phyloP scores from a whole-genome alignment of 179 eudicot genomes.

The Camellia oleifera region DNA sequence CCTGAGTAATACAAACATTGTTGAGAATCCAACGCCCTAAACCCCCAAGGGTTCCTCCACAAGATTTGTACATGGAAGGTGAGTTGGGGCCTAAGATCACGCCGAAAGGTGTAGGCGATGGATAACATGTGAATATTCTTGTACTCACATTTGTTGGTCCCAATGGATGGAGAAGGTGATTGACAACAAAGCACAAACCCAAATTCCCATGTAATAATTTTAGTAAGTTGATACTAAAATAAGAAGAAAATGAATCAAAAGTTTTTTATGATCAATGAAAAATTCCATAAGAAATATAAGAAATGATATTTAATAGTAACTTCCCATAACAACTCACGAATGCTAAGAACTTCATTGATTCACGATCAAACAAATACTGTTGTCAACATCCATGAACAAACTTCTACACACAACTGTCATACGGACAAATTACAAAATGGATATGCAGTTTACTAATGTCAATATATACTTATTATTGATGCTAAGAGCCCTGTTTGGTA shows the following conservation, averaged over 20 bases:
- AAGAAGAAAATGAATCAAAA: not conserved
- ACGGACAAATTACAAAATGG: not conserved
- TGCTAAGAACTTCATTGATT: not conserved
- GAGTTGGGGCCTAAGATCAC: slow-evolving; percentile 4
- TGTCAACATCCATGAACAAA: not conserved
- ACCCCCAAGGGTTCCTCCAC: slow-evolving; percentile 7
- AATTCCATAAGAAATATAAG: not conserved
- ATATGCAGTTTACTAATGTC: slow-evolving; percentile 7
- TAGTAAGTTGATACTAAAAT: not conserved
- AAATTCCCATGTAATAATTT: not conserved
- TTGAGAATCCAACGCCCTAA: not conserved
- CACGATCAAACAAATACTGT: not conserved
- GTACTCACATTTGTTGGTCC: too few relatives aligned
- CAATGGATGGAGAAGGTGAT: not conserved
- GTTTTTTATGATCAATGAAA: not conserved
- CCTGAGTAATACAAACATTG: slow-evolving; percentile 10
- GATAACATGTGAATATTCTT: too few relatives aligned
- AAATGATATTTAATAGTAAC: not conserved
- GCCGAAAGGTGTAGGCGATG: too few relatives aligned
- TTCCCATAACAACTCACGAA: not conserved
- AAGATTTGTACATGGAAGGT: slow-evolving; percentile 1
- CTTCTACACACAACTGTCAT: not conserved
- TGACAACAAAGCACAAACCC: not conserved
- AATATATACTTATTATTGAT: not conserved
- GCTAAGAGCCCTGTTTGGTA: not conserved